phyloP scores from a whole-genome alignment of 2,329 filamentous ascomycete genomes.

The Nemania sp. region DNA sequence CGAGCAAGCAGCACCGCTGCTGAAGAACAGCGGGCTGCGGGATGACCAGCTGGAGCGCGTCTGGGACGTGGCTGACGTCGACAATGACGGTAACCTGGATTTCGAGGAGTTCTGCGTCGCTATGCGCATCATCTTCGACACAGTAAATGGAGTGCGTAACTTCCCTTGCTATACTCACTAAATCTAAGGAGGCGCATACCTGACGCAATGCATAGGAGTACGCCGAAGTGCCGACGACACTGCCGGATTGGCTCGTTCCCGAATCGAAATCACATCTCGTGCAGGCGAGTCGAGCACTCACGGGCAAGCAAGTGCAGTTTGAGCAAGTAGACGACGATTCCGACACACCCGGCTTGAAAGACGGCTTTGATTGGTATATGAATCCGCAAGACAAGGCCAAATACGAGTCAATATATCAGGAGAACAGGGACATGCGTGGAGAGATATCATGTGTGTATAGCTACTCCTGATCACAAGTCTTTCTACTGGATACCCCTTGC shows the following conservation, averaged over 20 bases:
- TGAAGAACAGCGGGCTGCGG: constrained; percentile 65
- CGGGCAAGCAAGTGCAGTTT: constrained; percentile 78
- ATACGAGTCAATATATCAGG: constrained; percentile 96
- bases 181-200: background rate
- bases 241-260: constrained; percentile 96
- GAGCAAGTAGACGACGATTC: constrained; percentile 82
- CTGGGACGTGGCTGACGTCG: constrained; percentile 96
- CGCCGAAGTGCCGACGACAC: constrained; percentile 76
- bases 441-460: constrained; percentile 70
- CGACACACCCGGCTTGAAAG: constrained; percentile 82
- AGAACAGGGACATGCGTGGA: constrained; percentile 84
- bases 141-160: constrained; percentile 79
- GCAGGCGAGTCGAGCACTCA: constrained; percentile 78
- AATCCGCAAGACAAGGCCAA: constrained; percentile 85
- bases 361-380: constrained; percentile 99
- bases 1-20: constrained; percentile 63
- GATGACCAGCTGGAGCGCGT: constrained; percentile 88
- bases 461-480: too few relatives aligned
- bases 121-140: constrained; percentile 96
- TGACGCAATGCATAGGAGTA: constrained; percentile 66
- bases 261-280: constrained; percentile 93
- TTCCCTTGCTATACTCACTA: background rate
- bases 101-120: constrained; percentile 99
- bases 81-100: constrained; percentile 95
- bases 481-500: background rate